These are phyloP conservation scores for Gregarina niphandrodes DNA, from an alignment of 169 alveolate genomes.

Conservation along the genomic window DNA sequence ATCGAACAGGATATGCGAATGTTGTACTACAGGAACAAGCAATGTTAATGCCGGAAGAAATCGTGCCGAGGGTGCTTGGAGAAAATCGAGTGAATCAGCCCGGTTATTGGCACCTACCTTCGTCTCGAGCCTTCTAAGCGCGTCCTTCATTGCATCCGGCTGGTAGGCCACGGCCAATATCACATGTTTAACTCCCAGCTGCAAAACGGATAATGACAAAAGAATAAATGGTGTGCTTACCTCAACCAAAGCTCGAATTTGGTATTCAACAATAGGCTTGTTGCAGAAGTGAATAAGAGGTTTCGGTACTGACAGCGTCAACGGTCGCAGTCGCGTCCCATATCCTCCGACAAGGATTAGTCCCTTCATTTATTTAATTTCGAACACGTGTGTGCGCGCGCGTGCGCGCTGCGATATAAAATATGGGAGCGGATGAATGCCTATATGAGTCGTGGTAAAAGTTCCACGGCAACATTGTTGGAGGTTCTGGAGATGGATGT, in stretches of 20 bases:
- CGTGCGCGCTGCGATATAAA: too few species aligned
- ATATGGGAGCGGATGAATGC: too few species aligned
- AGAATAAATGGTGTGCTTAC: conserved; percentile 6
- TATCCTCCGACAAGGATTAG: conserved; percentile 88
- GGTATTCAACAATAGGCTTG: conserved; percentile 68
- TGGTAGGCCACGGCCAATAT: conserved; percentile 61
- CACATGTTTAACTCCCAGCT: conserved; percentile 21
- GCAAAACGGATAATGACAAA: neutral
- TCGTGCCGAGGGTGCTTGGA: too few species aligned
- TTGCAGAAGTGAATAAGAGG: conserved; percentile 82
- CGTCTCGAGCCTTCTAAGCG: conserved; percentile 36
- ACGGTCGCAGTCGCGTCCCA: conserved; percentile 92
- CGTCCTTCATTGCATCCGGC: conserved; percentile 42
- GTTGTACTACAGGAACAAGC: conserved; percentile 25
- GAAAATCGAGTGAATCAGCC: neutral
- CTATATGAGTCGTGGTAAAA: too few species aligned
- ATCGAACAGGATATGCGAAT: conserved; percentile 63
- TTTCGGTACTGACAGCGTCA: conserved; percentile 81
- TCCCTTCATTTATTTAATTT: conserved; percentile 69
- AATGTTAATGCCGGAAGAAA: too few species aligned
- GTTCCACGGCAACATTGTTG: too few species aligned
- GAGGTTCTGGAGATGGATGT: too few species aligned
- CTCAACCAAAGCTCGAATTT: conserved; percentile 31
- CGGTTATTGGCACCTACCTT: conserved; percentile 13
- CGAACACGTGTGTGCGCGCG: too few species aligned